phyloP scores from a whole-genome alignment of 257 asterid species.

The Ilex aquifolium region DNA sequence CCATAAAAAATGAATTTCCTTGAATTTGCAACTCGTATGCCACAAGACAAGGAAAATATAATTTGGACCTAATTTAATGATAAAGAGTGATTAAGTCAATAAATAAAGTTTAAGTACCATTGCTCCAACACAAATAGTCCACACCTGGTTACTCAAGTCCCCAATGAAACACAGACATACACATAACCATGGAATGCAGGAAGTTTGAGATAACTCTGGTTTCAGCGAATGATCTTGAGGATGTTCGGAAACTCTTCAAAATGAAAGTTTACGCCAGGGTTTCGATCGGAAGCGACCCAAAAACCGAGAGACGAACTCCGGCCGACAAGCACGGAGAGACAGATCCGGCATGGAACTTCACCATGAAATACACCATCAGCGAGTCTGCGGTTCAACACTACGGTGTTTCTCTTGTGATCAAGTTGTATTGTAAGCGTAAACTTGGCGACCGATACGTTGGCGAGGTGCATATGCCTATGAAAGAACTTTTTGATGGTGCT shows the following conservation, averaged over 20 bases:
- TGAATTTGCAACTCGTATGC: too few relatives aligned
- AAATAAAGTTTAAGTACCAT: too few relatives aligned
- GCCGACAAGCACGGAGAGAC: constrained; percentile 49
- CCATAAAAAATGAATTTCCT: too few relatives aligned
- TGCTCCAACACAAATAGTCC: too few relatives aligned
- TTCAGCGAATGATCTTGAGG: constrained; percentile 54
- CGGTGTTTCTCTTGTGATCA: constrained; percentile 47
- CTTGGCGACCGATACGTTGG: constrained; percentile 69
- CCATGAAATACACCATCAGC: constrained; percentile 40
- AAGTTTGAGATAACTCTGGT: constrained; percentile 27
- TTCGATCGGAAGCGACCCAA: constrained; percentile 31
- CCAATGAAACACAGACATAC: too few relatives aligned
- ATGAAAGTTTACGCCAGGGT: constrained; percentile 68
- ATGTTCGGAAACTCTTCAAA: constrained; percentile 39
- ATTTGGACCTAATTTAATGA: too few relatives aligned
- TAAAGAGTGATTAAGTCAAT: too few relatives aligned
- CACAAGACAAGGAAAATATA: too few relatives aligned
- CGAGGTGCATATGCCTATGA: constrained; percentile 53
- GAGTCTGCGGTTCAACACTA: constrained; percentile 38
- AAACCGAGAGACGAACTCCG: constrained; percentile 37
- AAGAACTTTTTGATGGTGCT: constrained; percentile 51
- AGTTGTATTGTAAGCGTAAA: constrained; percentile 60
- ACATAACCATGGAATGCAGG: neutral
- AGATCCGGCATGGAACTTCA: constrained; percentile 74
- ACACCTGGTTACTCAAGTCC: too few relatives aligned